Base-by-base conservation (phyloP, 225 moss, liverwort and hornwort species). In the Sphagnum tenellum region DNA sequence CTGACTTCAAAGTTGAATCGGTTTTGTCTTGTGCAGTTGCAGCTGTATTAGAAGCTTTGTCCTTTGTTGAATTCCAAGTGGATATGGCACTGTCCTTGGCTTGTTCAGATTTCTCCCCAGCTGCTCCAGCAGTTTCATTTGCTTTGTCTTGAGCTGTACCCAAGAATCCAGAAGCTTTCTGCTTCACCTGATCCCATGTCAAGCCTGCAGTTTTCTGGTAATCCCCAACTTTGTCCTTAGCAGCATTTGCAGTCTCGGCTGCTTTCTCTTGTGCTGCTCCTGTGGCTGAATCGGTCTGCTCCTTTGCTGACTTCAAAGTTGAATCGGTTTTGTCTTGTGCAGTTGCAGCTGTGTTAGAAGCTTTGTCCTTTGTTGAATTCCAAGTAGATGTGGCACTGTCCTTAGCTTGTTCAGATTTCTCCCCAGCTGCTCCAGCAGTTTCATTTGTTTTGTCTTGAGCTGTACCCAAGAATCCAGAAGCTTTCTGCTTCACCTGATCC, bases 101-200 rank as follows among this genome's bases (percentile, higher is more conserved):
- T 6, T 9, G 7, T 52, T 52, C 7, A 52, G 9, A 29, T 9
- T 52, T 52, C 52, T 52, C 52, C 52, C 2, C 9, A 9, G 52
- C 52, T 9, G 52, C 52, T 52, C 9, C 75, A 12, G 75, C 75
- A 47, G 75, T 79, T 5, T 79, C 70, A 29, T 69, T 75, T 5
- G 72, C 52, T 9, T 52, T 52, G 52, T 52, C 52, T 9, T 52
- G 6, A 5, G 52, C 52, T 52, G 52, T 9, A 9, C 52, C 52
- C 9, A 9, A 5, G 7, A 52, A 9, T 2, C 2, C 52, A 6
- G 7, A 6, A 5, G 52, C 9, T 9, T 2, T 52, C 65, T 68
- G 68, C 50, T 60, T 64, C 0, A 68, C 64, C 3, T 51, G 56
- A 3, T 70, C 62, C 70, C 50, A 66, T 8, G 72, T 54, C 2